A percentile compares a stretch with the other conserved stretches of the same genome.
These are phyloP conservation scores for Cryptomeria japonica DNA, from an alignment of 75 land plant species.

Conservation along the genomic window DNA sequence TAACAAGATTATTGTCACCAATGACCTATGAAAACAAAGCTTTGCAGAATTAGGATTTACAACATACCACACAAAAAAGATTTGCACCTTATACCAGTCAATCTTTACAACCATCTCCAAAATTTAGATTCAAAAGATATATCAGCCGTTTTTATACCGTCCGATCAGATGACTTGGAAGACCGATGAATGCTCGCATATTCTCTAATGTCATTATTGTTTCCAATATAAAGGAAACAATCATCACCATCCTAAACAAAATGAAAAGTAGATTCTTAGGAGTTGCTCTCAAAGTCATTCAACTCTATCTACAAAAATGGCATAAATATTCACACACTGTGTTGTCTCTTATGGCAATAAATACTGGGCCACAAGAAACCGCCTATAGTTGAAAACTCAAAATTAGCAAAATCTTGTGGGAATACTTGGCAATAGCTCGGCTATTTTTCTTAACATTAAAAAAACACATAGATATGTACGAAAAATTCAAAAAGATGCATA, in stretches of 20 bases:
- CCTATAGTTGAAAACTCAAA: no score
- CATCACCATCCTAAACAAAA: conserved; percentile 52
- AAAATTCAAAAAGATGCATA: no score
- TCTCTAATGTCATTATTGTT: conserved; percentile 90
- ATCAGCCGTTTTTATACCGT: conserved; percentile 47
- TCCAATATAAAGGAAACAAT: conserved; percentile 57
- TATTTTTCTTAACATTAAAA: no score
- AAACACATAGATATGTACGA: no score
- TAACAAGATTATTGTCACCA: conserved; percentile 85
- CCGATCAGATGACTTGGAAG: conserved; percentile 72
- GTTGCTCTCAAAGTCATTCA: background rate
- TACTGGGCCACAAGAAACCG: no score
- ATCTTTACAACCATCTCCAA: background rate
- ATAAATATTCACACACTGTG: background rate
- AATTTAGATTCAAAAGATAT: background rate
- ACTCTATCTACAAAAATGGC: background rate
- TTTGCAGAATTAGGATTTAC: background rate
- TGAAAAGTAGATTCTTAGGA: background rate
- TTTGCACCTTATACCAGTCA: background rate
- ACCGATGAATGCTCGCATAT: conserved; percentile 81
- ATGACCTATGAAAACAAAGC: conserved; percentile 50
- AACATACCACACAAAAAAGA: background rate
- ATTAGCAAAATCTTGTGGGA: no score
- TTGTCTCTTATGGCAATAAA: no score
- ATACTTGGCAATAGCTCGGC: no score